phyloP scores from a whole-genome alignment of 495 filamentous ascomycete genomes.

The Hypoxylon subgilvum region DNA sequence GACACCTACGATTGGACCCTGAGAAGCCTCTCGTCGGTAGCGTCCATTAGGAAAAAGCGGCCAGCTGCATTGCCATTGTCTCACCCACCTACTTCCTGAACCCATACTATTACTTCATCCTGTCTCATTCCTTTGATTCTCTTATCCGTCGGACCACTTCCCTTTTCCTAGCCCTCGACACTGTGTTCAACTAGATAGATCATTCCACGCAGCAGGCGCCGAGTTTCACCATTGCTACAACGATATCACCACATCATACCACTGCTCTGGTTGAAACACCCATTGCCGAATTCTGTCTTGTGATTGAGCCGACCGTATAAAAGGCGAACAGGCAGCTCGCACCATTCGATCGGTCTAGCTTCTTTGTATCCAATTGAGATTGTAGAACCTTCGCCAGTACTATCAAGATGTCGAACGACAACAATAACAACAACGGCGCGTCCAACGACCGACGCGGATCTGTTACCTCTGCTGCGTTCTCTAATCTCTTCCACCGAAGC shows the following conservation, averaged over 20 bases:
- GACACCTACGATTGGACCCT: slow-evolving; percentile 8
- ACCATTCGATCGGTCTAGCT: background rate
- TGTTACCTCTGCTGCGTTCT: slow-evolving; percentile 60
- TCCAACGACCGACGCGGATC: slow-evolving; percentile 60
- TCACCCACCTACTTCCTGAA: background rate
- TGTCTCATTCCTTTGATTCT: slow-evolving; percentile 10
- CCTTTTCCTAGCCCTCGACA: slow-evolving; percentile 4
- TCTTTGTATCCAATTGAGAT: slow-evolving; percentile 1
- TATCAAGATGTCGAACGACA: slow-evolving; percentile 42
- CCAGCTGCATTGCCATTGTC: slow-evolving; percentile 27
- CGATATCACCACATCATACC: slow-evolving; percentile 37
- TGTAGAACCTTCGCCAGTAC: background rate
- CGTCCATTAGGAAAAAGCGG: slow-evolving; percentile 14
- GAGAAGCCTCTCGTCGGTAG: slow-evolving; percentile 10
- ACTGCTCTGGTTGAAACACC: slow-evolving; percentile 21
- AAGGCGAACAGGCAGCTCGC: background rate
- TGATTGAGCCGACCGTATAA: slow-evolving; percentile 22
- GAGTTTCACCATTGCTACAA: slow-evolving; percentile 28
- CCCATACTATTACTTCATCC: slow-evolving; percentile 1
- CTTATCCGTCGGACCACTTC: background rate
- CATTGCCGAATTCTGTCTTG: slow-evolving; percentile 15
- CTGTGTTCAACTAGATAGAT: slow-evolving; percentile 10
- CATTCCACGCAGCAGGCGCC: slow-evolving; percentile 18
- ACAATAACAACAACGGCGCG: slow-evolving; percentile 42
- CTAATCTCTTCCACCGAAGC: slow-evolving; percentile 59